These are phyloP conservation scores for Aspergillus sp. DNA, from an alignment of 2,329 filamentous ascomycete species.

Conservation along the genomic window DNA sequence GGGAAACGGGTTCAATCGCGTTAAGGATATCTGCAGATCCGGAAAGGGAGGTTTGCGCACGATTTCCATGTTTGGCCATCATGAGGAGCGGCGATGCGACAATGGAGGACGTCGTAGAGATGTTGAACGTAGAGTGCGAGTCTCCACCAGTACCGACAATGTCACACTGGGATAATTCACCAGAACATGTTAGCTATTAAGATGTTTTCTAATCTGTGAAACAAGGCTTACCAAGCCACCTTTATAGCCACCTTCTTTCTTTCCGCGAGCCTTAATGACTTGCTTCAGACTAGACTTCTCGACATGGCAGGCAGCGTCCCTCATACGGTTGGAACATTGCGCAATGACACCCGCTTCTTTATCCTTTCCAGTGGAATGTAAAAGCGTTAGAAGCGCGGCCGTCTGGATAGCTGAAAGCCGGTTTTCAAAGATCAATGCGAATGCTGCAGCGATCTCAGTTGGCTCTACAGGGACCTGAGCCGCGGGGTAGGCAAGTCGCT, in stretches of 20 bases:
- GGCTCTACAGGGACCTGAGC: slow-evolving; percentile 53
- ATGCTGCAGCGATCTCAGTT: slow-evolving; percentile 77
- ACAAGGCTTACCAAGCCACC: slow-evolving; percentile 66
- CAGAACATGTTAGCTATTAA: slow-evolving; percentile 4
- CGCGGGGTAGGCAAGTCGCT: slow-evolving; percentile 38
- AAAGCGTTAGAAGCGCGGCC: slow-evolving; percentile 74
- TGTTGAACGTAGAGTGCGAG: slow-evolving; percentile 96
- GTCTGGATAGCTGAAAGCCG: slow-evolving; percentile 81
- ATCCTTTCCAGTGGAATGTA: slow-evolving; percentile 87
- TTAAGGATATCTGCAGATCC: slow-evolving; percentile 88
- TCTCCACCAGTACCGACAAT: slow-evolving; percentile 97
- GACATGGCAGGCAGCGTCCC: slow-evolving; percentile 64
- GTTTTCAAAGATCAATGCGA: slow-evolving; percentile 87
- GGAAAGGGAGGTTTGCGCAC: slow-evolving; percentile 88
- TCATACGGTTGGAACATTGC: slow-evolving; percentile 76
- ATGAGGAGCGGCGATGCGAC: slow-evolving; percentile 77
- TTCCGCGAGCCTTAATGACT: slow-evolving; percentile 53
- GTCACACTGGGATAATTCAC: slow-evolving; percentile 52
- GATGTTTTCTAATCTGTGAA: neutral
- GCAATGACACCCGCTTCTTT: slow-evolving; percentile 76
- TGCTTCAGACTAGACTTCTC: slow-evolving; percentile 55
- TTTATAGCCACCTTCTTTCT: slow-evolving; percentile 63
- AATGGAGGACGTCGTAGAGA: slow-evolving; percentile 90
- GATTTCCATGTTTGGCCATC: slow-evolving; percentile 92
- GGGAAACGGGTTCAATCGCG: slow-evolving; percentile 62